Evolutionary conservation across 2,329 filamentous ascomycete species (phyloP).

Genomic region (Laburnicola sp.): DNA sequence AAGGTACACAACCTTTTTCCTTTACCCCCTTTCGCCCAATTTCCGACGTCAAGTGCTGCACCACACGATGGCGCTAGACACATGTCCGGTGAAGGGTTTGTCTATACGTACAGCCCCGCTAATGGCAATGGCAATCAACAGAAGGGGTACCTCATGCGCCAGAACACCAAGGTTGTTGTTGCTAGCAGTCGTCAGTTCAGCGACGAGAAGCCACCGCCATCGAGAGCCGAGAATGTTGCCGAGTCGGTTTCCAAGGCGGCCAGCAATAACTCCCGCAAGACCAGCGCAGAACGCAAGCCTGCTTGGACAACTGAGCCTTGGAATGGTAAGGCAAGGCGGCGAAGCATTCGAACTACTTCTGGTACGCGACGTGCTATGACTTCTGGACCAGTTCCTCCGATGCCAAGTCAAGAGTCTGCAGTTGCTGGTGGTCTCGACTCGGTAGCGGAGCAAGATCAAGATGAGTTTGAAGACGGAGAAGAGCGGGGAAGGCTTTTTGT

Average conservation of each 20-base stretch:
- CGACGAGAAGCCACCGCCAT: constrained; percentile 64
- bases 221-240: constrained; percentile 42
- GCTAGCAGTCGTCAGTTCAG: constrained; percentile 70
- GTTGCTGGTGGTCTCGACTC: constrained; percentile 64
- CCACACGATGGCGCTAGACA: constrained; percentile 23
- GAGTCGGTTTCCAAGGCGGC: constrained; percentile 57
- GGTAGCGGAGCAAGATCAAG: constrained; percentile 69
- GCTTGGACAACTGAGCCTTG: constrained; percentile 97
- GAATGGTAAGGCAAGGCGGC: constrained; percentile 77
- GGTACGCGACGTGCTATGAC: constrained; percentile 63
- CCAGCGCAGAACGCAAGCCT: constrained; percentile 68
- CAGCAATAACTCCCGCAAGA: constrained; percentile 73
- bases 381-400: constrained; percentile 71
- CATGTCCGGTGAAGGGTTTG: constrained; percentile 34
- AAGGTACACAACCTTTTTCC: constrained; percentile 71
- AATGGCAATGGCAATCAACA: constrained; percentile 61
- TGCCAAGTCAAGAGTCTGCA: constrained; percentile 87
- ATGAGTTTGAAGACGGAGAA: constrained; percentile 72
- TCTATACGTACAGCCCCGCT: constrained; percentile 47
- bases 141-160: constrained; percentile 98
- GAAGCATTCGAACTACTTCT: constrained; percentile 62
- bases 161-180: constrained; percentile 95
- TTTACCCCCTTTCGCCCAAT: constrained; percentile 38
- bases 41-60: constrained; percentile 31
- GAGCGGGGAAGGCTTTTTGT: constrained; percentile 93